Conservation (phyloP, 768 basidiomycete genomes). For the Serpula lacrymans region DNA sequence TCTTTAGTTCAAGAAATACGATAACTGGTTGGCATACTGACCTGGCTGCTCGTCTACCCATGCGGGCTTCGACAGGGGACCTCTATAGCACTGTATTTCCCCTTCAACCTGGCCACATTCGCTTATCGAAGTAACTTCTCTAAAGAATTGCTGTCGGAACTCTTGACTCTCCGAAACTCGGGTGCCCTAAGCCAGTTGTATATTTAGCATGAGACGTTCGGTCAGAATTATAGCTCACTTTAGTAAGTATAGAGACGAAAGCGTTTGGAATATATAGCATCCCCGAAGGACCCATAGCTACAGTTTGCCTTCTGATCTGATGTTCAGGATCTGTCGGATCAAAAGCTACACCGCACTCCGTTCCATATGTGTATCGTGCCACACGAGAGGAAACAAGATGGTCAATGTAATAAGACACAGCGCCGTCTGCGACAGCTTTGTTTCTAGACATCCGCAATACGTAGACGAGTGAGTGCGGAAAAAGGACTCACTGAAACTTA, state of each 20-base stretch:
- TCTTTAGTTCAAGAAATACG: neutral
- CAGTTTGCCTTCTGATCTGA: conserved; percentile 25
- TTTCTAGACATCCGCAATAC: conserved; percentile 22
- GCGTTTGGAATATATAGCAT: conserved; percentile 34
- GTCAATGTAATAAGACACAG: conserved; percentile 40
- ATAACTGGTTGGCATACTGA: conserved; percentile 4
- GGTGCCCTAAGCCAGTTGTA: conserved; percentile 30
- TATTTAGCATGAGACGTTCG: neutral
- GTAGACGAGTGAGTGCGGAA: no score
- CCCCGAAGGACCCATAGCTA: conserved; percentile 36
- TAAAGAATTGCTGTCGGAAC: conserved; percentile 36
- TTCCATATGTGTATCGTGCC: conserved; percentile 47
- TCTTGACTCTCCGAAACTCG: conserved; percentile 44
- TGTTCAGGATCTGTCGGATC: conserved; percentile 40
- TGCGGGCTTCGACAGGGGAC: conserved; percentile 18
- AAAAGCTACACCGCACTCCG: conserved; percentile 34
- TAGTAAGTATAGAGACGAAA: conserved; percentile 42
- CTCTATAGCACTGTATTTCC: conserved; percentile 29
- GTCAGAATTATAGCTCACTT: conserved; percentile 22
- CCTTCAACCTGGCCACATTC: conserved; percentile 18
- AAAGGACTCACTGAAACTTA: conserved; percentile 3
- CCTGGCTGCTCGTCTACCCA: conserved; percentile 35
- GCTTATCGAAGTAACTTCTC: conserved; percentile 21
- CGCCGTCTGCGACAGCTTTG: conserved; percentile 55
- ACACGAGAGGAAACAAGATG: conserved; percentile 47